A percentile compares a stretch with the other conserved stretches of the same genome.
These are phyloP conservation scores for Pascua sp. DNA, from an alignment of 1,284 basidiomycete genomes.

Conservation along the genomic window DNA sequence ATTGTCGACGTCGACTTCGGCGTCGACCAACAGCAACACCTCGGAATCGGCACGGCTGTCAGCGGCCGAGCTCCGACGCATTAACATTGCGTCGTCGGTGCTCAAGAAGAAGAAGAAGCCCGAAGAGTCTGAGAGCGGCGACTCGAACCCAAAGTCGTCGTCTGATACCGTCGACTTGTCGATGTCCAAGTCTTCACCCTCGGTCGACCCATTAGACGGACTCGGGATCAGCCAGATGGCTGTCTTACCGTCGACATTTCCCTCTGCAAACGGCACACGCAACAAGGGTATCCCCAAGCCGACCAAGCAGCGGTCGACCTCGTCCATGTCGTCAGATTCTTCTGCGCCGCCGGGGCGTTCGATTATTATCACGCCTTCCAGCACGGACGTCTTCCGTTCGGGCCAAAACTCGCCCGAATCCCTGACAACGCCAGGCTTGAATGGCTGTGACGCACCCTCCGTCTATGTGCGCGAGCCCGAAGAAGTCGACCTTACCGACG, in stretches of 20 bases:
- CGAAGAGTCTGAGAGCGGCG: constrained; percentile 16
- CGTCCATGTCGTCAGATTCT: constrained; percentile 12
- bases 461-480: too few relatives aligned
- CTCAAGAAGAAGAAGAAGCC: constrained; percentile 32
- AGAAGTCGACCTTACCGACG: background rate
- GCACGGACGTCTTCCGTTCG: background rate
- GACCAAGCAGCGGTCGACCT: constrained; percentile 6
- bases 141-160: constrained; percentile 3
- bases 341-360: constrained; percentile 10
- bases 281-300: background rate
- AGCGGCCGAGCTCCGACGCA: constrained; percentile 28
- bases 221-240: constrained; percentile 11
- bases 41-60: constrained; percentile 6
- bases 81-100: constrained; percentile 34
- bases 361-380: constrained; percentile 17
- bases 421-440: background rate
- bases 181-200: too few relatives aligned
- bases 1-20: background rate
- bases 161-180: too few relatives aligned
- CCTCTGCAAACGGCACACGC: constrained; percentile 4
- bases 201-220: constrained; percentile 6
- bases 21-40: constrained; percentile 1
- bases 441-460: too few relatives aligned
- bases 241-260: constrained; percentile 7
- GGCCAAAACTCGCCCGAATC: background rate